Percentiles rank a stretch among this genome's conserved stretches.
Conservation (phyloP, 805 yeast species). For the Saccharomycopsis selenospora region DNA sequence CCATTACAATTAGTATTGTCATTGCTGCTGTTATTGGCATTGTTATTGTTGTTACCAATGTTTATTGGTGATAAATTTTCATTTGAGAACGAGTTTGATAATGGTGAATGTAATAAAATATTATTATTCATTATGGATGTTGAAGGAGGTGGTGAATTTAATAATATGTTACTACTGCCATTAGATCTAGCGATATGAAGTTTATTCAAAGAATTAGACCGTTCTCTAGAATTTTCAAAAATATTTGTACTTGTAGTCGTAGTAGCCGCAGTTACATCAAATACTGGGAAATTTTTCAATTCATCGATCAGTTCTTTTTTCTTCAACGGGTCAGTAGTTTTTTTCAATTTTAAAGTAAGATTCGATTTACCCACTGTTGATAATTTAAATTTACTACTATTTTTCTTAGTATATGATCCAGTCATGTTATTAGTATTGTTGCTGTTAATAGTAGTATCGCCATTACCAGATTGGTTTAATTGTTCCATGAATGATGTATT, state of each 20-base stretch:
- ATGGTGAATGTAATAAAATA: background rate
- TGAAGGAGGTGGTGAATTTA: background rate
- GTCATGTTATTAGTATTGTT: no score
- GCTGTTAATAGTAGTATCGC: background rate
- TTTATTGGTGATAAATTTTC: background rate
- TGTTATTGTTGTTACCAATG: background rate
- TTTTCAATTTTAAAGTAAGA: no score
- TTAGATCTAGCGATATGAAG: conserved; percentile 8
- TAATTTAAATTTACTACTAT: no score
- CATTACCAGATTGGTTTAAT: background rate
- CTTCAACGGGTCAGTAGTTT: no score
- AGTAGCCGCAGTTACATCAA: background rate
- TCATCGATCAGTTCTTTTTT: no score
- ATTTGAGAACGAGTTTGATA: conserved; percentile 1
- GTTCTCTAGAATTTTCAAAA: conserved; percentile 9
- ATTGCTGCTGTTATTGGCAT: no score
- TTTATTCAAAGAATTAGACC: conserved; percentile 11
- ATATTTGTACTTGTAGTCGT: background rate
- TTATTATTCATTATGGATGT: background rate
- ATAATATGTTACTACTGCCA: conserved; percentile 2
- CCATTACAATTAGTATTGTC: no score
- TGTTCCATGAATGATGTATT: background rate
- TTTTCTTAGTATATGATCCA: no score
- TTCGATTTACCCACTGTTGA: no score
- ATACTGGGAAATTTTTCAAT: no score